Percentiles rank a stretch among this genome's conserved stretches.
Evolutionary conservation across 2,329 filamentous ascomycete species (phyloP).

Genomic region (Phialocephala sp.): DNA sequence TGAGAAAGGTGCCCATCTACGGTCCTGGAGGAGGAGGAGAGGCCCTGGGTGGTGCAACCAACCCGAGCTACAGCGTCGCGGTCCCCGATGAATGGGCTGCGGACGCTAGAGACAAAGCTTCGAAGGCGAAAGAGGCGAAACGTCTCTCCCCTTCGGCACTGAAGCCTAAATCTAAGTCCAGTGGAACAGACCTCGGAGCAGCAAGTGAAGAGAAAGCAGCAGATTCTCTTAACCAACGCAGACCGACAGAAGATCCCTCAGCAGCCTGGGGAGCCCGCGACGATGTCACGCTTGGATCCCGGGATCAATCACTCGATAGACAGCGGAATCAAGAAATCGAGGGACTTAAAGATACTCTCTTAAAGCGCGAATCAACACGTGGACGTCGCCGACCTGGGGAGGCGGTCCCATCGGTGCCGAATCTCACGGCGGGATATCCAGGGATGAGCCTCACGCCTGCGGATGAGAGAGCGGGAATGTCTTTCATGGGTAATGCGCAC

Average conservation of each 20-base stretch:
- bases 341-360: slow-evolving; percentile 31
- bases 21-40: slow-evolving; percentile 76
- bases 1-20: slow-evolving; percentile 87
- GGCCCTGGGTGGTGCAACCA: slow-evolving; percentile 67
- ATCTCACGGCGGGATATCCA: not conserved
- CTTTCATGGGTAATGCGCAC: not conserved
- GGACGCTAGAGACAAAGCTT: slow-evolving; percentile 64
- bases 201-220: slow-evolving; percentile 48
- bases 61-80: slow-evolving; percentile 81
- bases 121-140: slow-evolving; percentile 64
- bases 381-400: slow-evolving; percentile 40
- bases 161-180: slow-evolving; percentile 21
- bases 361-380: slow-evolving; percentile 40
- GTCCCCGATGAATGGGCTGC: slow-evolving; percentile 73
- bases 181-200: slow-evolving; percentile 29
- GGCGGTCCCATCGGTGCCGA: slow-evolving; percentile 24
- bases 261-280: slow-evolving; percentile 41
- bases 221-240: slow-evolving; percentile 44
- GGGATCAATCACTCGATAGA: slow-evolving; percentile 18
- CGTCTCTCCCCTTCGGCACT: slow-evolving; percentile 63
- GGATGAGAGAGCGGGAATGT: slow-evolving; percentile 1
- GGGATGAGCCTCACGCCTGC: slow-evolving; percentile 30
- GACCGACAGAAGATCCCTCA: slow-evolving; percentile 33
- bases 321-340: slow-evolving; percentile 35
- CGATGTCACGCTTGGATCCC: slow-evolving; percentile 26